Evolutionary conservation across 257 asterid genomes (phyloP).

Genomic region (Solanum piurae): DNA sequence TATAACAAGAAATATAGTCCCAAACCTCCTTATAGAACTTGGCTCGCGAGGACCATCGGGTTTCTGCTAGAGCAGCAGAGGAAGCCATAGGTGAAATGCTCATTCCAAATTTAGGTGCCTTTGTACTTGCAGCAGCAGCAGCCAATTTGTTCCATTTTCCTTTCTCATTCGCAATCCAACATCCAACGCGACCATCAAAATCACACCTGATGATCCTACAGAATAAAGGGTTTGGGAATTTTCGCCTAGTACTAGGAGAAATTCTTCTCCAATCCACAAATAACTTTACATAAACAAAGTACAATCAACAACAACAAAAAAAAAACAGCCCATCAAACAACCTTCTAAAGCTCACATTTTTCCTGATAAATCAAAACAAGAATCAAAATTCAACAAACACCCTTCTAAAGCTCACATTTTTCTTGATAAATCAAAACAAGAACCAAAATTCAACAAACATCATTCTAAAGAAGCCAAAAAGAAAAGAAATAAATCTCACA

Average conservation of each 20-base stretch:
- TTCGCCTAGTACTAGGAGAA: conserved; percentile 31
- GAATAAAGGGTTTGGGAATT: conserved; percentile 52
- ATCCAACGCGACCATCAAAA: conserved; percentile 48
- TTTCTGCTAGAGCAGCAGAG: conserved; percentile 46
- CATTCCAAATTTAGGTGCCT: conserved; percentile 41
- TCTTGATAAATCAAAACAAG: background rate
- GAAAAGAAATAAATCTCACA: background rate
- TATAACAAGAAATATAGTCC: conserved; percentile 1
- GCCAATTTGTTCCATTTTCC: conserved; percentile 23
- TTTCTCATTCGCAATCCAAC: conserved; percentile 47
- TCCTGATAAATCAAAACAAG: background rate
- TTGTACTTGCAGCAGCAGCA: conserved; percentile 13
- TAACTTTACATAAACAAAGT: conserved; percentile 26
- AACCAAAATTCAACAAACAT: background rate
- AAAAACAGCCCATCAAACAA: background rate
- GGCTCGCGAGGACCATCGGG: conserved; percentile 34
- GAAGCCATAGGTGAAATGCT: conserved; percentile 59
- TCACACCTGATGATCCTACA: conserved; percentile 64
- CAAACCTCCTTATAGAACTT: conserved; percentile 61
- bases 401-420: background rate
- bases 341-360: background rate
- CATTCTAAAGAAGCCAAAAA: background rate
- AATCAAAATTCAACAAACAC: background rate
- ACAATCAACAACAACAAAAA: background rate
- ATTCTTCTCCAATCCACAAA: conserved; percentile 34